phyloP scores from a whole-genome alignment of 169 alveolate species.

The Plasmodium chabaudi region DNA sequence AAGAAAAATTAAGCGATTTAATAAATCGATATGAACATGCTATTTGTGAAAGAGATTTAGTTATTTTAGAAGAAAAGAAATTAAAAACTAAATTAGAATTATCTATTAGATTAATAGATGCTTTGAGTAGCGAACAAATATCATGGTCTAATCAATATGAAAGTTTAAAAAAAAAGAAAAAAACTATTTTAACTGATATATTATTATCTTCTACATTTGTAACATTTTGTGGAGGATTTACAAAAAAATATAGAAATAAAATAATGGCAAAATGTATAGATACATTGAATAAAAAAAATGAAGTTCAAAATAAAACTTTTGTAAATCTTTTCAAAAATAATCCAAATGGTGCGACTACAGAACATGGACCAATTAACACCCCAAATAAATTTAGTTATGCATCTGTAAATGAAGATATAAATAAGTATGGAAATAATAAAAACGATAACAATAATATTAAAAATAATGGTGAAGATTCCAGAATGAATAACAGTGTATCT shows the following conservation, averaged over 20 bases:
- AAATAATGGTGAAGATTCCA: neutral
- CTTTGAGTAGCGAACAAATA: conserved; percentile 94
- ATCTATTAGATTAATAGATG: conserved; percentile 94
- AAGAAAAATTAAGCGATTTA: conserved; percentile 86
- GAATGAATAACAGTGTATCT: neutral
- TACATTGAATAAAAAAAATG: conserved; percentile 51
- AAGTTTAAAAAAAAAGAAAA: conserved; percentile 88
- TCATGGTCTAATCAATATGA: conserved; percentile 94
- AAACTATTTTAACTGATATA: conserved; percentile 93
- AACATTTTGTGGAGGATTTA: conserved; percentile 96
- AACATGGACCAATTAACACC: neutral
- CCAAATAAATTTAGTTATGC: neutral
- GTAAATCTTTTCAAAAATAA: neutral
- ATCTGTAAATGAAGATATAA: neutral
- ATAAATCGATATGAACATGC: conserved; percentile 92
- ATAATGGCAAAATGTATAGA: conserved; percentile 84
- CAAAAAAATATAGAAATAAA: conserved; percentile 92
- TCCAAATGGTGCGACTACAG: neutral
- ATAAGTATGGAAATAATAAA: neutral
- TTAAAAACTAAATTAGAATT: conserved; percentile 94
- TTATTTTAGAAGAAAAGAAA: conserved; percentile 93
- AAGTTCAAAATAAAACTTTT: conserved; percentile 47
- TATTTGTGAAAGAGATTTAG: conserved; percentile 94
- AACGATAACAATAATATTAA: neutral
- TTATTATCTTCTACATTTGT: conserved; percentile 95